phyloP scores from a whole-genome alignment of 208 protist species.

The Trypanosoma scelopori region DNA sequence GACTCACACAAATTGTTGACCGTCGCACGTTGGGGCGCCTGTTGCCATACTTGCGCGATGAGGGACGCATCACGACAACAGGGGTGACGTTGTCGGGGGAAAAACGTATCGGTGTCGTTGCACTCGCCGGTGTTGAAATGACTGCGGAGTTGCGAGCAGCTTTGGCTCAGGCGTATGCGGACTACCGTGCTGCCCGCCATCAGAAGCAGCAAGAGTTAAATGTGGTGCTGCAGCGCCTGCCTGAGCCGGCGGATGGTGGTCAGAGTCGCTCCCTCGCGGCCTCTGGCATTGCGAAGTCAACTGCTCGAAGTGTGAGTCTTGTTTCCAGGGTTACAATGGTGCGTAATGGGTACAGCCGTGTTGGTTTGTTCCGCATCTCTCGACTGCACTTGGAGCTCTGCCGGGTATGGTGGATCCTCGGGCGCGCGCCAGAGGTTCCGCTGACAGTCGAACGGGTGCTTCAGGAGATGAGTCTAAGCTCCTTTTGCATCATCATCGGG shows the following conservation, averaged over 20 bases:
- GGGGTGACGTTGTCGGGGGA: constrained; percentile 33
- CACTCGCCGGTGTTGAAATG: constrained; percentile 29
- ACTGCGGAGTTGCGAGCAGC: constrained; percentile 6
- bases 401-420: constrained; percentile 45
- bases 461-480: constrained; percentile 76
- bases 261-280: constrained; percentile 22
- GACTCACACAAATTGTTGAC: constrained; percentile 49
- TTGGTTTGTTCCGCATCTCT: constrained; percentile 39
- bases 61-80: constrained; percentile 46
- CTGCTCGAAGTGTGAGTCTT: constrained; percentile 16
- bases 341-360: constrained; percentile 75
- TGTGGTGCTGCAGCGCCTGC: constrained; percentile 45
- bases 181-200: constrained; percentile 17
- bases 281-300: constrained; percentile 23
- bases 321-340: constrained; percentile 51
- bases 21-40: constrained; percentile 44
- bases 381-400: constrained; percentile 85
- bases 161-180: constrained; percentile 35
- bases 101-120: constrained; percentile 65
- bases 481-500: constrained; percentile 80
- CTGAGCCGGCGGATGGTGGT: constrained; percentile 33
- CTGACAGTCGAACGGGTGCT: constrained; percentile 45
- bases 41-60: constrained; percentile 55
- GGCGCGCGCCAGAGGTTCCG: neutral
- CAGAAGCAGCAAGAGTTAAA: constrained; percentile 8